Evolutionary conservation across 1,284 basidiomycete species (phyloP), one percentile per base, ranked within the genome.

Genomic region (Pseudozyma flocculosa): DNA sequence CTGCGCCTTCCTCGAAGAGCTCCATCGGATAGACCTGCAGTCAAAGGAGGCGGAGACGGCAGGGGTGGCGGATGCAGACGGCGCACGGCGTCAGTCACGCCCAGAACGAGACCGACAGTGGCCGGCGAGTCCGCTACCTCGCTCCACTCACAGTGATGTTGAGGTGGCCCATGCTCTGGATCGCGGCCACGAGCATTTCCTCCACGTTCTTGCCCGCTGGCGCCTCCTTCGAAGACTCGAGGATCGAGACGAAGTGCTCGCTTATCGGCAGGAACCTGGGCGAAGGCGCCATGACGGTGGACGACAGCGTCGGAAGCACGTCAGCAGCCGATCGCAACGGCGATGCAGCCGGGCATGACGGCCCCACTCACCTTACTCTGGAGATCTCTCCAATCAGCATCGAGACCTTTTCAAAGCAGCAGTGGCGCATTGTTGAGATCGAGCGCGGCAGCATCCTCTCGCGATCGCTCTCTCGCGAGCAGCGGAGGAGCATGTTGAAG

Each of bases 1-100:
- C 92, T 4, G 92, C 88, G 3, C 89, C 90, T 78, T 94, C 89
- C 76, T 96, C 93, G 58, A 96, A 93, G 2, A 88, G 86, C 73
- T 93, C 89, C 39, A 91, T 88, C 0, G 93, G 93, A 84, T 91
- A 96, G 34, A 93, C 89, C 88, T 90, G 67, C 9, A 38, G 40
- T 19, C 32, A 13, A 34, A 34, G 8, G 11, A 34, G 10, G 32
- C 11, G 15, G 32, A 14, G 32, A 11, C 8, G 32, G 32, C 11
- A 14, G 14, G 15, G 32, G 9, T 11, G 7, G n/a, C n/a, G n/a
- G n/a, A n/a, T n/a, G n/a, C n/a, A n/a, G n/a, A n/a, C n/a, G n/a
- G n/a, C n/a, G n/a, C n/a, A n/a, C n/a, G n/a, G n/a, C n/a, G n/a
- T n/a, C n/a, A n/a, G n/a, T n/a, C n/a, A n/a, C n/a, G n/a, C n/a